Evolutionary conservation across 2,329 filamentous ascomycete species (phyloP).

Genomic region (Myriangium duriaei): DNA sequence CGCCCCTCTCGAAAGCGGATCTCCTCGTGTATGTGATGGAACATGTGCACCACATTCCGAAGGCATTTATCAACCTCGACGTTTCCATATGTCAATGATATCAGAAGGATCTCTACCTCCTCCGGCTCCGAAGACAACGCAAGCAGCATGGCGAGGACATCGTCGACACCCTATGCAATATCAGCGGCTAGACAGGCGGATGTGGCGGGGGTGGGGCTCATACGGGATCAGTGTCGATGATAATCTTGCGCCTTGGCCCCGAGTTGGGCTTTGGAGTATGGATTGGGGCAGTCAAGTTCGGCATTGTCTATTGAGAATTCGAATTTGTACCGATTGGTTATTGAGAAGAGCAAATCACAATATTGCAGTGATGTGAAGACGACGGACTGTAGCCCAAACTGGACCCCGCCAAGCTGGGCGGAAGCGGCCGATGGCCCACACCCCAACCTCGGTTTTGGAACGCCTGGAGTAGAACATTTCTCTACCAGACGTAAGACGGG

Average conservation of each 20-base stretch:
- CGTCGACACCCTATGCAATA: conserved; percentile 59
- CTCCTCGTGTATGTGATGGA: conserved; percentile 86
- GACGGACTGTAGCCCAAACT: not conserved
- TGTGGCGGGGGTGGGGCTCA: not conserved
- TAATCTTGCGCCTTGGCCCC: conserved; percentile 47
- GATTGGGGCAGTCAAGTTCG: not conserved
- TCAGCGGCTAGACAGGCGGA: conserved; percentile 1
- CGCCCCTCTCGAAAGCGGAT: conserved; percentile 64
- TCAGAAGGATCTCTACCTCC: conserved; percentile 72
- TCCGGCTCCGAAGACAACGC: conserved; percentile 70
- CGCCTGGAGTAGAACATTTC: no score
- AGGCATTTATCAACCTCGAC: conserved; percentile 78
- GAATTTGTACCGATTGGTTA: not conserved
- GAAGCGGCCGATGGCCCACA: not conserved
- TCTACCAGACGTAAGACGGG: no score
- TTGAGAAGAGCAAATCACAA: no score
- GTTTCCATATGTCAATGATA: conserved; percentile 90
- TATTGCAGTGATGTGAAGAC: not conserved
- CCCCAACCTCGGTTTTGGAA: no score
- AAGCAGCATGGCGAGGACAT: conserved; percentile 76
- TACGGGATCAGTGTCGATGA: conserved; percentile 54
- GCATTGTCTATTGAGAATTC: not conserved
- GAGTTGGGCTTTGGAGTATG: conserved; percentile 19
- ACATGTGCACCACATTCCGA: conserved; percentile 77
- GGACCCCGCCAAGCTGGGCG: not conserved